These are phyloP conservation scores for Dendrothele bispora DNA, from an alignment of 768 basidiomycete genomes.

Conservation along the genomic window DNA sequence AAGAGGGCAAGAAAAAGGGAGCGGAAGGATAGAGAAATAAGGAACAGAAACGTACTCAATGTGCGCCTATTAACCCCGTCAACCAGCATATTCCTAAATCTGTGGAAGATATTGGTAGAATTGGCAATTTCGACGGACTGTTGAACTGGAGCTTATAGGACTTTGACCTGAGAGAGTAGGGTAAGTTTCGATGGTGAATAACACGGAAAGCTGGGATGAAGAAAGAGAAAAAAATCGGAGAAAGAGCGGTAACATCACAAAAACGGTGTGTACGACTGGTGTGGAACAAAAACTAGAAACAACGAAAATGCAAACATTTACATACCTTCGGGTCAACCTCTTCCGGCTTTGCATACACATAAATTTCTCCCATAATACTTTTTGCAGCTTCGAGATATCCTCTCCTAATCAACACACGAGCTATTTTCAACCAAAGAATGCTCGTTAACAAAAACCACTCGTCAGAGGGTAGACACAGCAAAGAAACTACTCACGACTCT, in stretches of 20 bases:
- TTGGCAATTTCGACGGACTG: slow-evolving; percentile 61
- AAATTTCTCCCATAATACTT: slow-evolving; percentile 63
- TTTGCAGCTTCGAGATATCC: slow-evolving; percentile 52
- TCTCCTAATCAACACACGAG: slow-evolving; percentile 64
- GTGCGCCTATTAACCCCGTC: slow-evolving; percentile 65
- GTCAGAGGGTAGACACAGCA: neutral
- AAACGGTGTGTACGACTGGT: no score
- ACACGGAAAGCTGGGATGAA: no score
- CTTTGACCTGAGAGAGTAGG: slow-evolving; percentile 42
- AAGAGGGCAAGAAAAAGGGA: no score
- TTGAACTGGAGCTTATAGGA: slow-evolving; percentile 48
- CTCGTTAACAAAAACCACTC: no score
- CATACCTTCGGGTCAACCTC: slow-evolving; percentile 67
- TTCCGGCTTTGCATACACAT: slow-evolving; percentile 59
- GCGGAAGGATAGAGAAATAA: no score
- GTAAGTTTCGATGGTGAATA: no score
- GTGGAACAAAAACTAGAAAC: no score
- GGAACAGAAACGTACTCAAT: slow-evolving; percentile 53
- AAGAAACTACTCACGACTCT: slow-evolving; percentile 60
- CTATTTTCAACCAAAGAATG: no score
- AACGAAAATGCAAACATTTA: neutral
- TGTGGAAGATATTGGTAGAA: slow-evolving; percentile 58
- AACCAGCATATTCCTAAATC: slow-evolving; percentile 52
- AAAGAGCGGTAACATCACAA: no score
- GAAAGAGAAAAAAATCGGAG: no score